Base-by-base conservation (phyloP, 2,329 filamentous ascomycete genomes). In the Ceratocystis colombiana region DNA sequence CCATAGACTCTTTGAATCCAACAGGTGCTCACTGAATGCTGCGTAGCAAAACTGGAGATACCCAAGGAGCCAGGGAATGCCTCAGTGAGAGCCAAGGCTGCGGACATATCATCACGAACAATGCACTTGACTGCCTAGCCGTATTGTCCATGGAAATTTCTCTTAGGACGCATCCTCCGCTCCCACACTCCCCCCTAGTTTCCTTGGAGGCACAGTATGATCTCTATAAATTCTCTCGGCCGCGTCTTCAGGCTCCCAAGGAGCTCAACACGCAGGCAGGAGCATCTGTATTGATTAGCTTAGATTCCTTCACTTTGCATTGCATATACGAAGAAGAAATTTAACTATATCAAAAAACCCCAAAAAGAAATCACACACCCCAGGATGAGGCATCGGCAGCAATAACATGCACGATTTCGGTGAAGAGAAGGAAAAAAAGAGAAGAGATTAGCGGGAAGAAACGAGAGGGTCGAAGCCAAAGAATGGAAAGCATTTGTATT, bases 271-370 rank as follows among this genome's bases (percentile, higher is more conserved):
- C n/a, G 28, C 55, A 59, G 55, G 55, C 10, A 41, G 10, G 10
- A 41, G 28, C 28, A 25, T n/a, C 15, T 33, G 55, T n/a, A 28
- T 15, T 57, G 6, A 28, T 25, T 37, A n/a, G 28, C 15, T 28
- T 53, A 12, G 22, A 12, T 25, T 17, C 48, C 48, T 59, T 25
- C 55, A n/a, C 55, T 33, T 33, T n/a, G 25, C 30, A 37, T 59
- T 59, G 55, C 55, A 59, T 59, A 59, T 59, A 59, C 55, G 55
- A 59, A 59, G 17, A 57, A 57, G 8, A 30, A 59, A 37, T 5
- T 1, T 12, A 53, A n/a, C 7, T 22, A 10, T 12, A 53, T 8
- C 7, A 53, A 50, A 50, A 50, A 50, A 28, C 28, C 37, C 10
- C 15, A 53, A 15, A 59, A 53, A 15, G 33, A 59, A 59, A 33